Evolutionary conservation across 306 rosid species (phyloP).

Genomic region (Quercus rubra): DNA sequence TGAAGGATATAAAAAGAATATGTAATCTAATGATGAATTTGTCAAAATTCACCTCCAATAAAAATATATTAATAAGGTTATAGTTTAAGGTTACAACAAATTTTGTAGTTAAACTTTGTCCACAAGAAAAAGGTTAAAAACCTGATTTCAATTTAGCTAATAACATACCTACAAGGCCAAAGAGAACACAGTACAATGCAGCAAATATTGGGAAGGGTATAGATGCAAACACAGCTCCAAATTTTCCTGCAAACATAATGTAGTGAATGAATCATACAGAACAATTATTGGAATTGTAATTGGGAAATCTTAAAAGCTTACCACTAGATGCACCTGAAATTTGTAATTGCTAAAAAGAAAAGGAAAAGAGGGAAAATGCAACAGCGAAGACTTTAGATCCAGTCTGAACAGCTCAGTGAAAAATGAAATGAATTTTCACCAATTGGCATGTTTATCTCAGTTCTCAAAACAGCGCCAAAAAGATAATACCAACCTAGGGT

Average conservation of each 20-base stretch:
- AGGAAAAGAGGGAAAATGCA: background rate
- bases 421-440: background rate
- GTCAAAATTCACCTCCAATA: no score
- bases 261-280: background rate
- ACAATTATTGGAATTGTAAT: background rate
- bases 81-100: no score
- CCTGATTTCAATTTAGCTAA: conserved; percentile 2
- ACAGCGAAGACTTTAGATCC: background rate
- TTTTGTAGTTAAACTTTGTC: no score
- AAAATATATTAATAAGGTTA: no score
- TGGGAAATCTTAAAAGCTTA: background rate
- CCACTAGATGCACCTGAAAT: background rate
- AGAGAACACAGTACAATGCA: conserved; percentile 81
- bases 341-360: background rate
- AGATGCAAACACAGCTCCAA: conserved; percentile 98
- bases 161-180: conserved; percentile 83
- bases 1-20: no score
- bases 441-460: background rate
- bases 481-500: conserved; percentile 54
- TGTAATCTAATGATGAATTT: no score
- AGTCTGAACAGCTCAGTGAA: background rate
- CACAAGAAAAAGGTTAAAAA: background rate
- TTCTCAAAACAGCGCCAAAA: conserved; percentile 9
- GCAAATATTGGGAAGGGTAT: conserved; percentile 89
- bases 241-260: conserved; percentile 57